These are phyloP conservation scores for Tephrocybe sp. DNA, from an alignment of 768 basidiomycete genomes.

Conservation along the genomic window DNA sequence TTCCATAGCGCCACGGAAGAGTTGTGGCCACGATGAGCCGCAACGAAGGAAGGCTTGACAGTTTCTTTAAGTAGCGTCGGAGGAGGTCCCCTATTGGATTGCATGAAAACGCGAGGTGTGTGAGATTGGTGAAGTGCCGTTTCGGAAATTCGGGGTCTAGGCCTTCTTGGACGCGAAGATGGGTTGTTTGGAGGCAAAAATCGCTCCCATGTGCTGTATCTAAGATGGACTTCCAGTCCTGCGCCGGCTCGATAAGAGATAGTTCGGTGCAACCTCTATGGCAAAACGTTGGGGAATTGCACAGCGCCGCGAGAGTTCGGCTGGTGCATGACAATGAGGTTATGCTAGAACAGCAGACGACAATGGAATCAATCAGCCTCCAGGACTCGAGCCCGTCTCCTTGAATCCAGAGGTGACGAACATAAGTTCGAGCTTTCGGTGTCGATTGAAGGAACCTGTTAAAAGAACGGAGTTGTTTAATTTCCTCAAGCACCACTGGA, in stretches of 20 bases:
- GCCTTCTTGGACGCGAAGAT: conserved; percentile 13
- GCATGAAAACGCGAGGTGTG: conserved; percentile 16
- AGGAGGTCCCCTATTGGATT: conserved; percentile 8
- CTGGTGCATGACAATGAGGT: conserved; percentile 12
- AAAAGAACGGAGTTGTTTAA: conserved; percentile 12
- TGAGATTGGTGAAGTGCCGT: conserved; percentile 11
- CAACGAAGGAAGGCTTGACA: conserved; percentile 6
- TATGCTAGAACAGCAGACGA: conserved; percentile 7
- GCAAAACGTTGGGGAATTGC: conserved; percentile 2
- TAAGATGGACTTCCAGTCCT: conserved; percentile 8
- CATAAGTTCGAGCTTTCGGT: conserved; percentile 2
- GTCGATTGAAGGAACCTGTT: conserved; percentile 7
- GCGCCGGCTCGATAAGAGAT: conserved; percentile 12
- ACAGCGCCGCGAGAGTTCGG: conserved; percentile 12
- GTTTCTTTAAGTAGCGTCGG: conserved; percentile 9
- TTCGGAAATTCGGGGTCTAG: conserved; percentile 15
- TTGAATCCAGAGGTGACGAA: conserved; percentile 16
- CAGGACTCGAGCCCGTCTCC: conserved; percentile 11
- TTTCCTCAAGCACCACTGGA: conserved; percentile 11
- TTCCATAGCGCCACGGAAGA: conserved; percentile 5
- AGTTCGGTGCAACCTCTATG: conserved; percentile 15
- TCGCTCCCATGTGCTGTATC: conserved; percentile 3
- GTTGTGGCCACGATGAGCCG: conserved; percentile 12
- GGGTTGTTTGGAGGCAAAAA: conserved; percentile 14
- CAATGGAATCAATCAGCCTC: conserved; percentile 9